A percentile compares a stretch with the other conserved stretches of the same genome.
These are phyloP conservation scores for Blumeriella jaapii DNA, from an alignment of 2,329 filamentous ascomycete species.

Conservation along the genomic window DNA sequence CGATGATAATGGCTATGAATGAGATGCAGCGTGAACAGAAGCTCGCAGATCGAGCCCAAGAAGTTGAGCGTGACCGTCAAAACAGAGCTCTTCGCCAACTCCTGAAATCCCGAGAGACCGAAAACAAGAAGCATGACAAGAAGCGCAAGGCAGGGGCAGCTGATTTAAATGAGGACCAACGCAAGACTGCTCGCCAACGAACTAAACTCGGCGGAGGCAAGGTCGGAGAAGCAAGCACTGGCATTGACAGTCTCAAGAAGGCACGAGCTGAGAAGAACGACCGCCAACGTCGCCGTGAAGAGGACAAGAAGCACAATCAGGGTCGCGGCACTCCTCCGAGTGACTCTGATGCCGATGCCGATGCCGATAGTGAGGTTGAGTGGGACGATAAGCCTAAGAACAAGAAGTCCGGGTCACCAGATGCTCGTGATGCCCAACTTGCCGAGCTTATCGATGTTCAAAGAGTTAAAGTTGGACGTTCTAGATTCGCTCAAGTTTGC, in stretches of 20 bases:
- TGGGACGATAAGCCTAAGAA: conserved; percentile 49
- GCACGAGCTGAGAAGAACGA: conserved; percentile 54
- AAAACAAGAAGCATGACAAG: conserved; percentile 43
- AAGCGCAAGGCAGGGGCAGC: conserved; percentile 70
- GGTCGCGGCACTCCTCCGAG: conserved; percentile 34
- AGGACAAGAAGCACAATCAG: conserved; percentile 46
- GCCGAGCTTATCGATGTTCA: conserved; percentile 74
- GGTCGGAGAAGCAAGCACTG: conserved; percentile 55
- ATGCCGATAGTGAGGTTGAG: conserved; percentile 70
- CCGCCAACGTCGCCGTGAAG: conserved; percentile 49
- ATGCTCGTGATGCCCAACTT: conserved; percentile 44
- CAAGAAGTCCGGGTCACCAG: conserved; percentile 34
- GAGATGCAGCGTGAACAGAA: conserved; percentile 88
- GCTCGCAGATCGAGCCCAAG: conserved; percentile 73
- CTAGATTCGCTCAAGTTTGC: conserved; percentile 80
- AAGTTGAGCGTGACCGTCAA: conserved; percentile 72
- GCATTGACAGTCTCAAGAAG: conserved; percentile 58
- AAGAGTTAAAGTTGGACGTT: conserved; percentile 70
- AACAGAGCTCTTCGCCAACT: conserved; percentile 72
- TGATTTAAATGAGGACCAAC: conserved; percentile 65
- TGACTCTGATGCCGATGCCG: conserved; percentile 48
- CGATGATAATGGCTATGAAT: conserved; percentile 70
- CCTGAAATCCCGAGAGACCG: conserved; percentile 54
- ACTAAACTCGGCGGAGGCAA: conserved; percentile 55
- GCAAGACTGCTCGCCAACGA: conserved; percentile 63